phyloP scores from a whole-genome alignment of 176 grass and related monocot genomes.

The Phoenix dactylifera region DNA sequence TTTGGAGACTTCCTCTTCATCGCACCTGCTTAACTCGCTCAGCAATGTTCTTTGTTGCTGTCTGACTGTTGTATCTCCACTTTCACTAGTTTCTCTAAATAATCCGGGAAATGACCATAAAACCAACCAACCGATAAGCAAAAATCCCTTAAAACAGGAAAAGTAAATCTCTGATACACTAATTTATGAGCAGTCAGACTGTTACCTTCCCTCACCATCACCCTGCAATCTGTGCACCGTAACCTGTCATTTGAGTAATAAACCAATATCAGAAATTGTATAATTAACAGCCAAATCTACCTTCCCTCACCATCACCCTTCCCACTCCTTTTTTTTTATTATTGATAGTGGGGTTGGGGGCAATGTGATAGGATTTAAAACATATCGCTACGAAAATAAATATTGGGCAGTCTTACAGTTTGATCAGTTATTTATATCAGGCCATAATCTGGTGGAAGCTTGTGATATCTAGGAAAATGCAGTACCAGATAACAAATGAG shows the following conservation, averaged over 20 bases:
- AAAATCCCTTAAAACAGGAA: too few relatives aligned
- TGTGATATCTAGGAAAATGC: slow-evolving; percentile 18
- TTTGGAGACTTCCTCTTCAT: slow-evolving; percentile 44
- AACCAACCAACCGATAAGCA: too few relatives aligned
- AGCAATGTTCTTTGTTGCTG: slow-evolving; percentile 35
- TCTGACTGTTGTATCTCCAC: neutral
- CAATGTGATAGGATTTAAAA: neutral
- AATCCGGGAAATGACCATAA: too few relatives aligned
- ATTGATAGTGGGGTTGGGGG: too few relatives aligned
- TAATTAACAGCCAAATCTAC: too few relatives aligned
- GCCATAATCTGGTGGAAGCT: neutral
- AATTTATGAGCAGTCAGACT: too few relatives aligned
- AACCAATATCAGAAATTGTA: neutral
- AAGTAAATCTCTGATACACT: too few relatives aligned
- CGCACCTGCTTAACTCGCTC: slow-evolving; percentile 58
- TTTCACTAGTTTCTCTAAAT: slow-evolving; percentile 10
- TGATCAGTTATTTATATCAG: slow-evolving; percentile 16
- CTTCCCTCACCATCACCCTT: too few relatives aligned
- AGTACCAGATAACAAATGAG: neutral
- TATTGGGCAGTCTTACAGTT: neutral
- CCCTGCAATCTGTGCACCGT: slow-evolving; percentile 82
- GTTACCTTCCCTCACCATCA: slow-evolving; percentile 44
- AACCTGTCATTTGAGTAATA: slow-evolving; percentile 58
- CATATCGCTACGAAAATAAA: slow-evolving; percentile 8
- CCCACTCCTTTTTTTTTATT: too few relatives aligned